These are phyloP conservation scores for Mortierella sp. DNA, from an alignment of 371 early-diverging fungal genomes.

Conservation along the genomic window DNA sequence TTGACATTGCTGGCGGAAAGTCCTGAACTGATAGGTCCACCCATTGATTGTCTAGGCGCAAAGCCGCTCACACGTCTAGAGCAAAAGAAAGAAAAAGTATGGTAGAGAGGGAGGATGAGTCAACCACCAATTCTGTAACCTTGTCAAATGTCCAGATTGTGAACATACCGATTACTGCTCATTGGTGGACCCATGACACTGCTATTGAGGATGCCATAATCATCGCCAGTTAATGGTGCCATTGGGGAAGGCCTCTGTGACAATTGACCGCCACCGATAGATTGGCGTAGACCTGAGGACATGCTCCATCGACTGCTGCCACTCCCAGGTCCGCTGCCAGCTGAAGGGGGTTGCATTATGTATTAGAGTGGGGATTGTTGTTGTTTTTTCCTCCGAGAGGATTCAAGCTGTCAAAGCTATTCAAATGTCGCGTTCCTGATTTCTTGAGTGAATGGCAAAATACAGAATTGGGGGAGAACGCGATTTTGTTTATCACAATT, in stretches of 20 bases:
- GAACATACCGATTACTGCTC: slow-evolving; percentile 20
- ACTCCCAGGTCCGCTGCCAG: slow-evolving; percentile 25
- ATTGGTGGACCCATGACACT: slow-evolving; percentile 49
- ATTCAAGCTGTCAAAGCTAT: not conserved
- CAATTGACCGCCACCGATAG: slow-evolving; percentile 26
- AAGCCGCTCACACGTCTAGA: slow-evolving; percentile 34
- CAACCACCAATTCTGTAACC: too few relatives aligned
- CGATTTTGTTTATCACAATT: not conserved
- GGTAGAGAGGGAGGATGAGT: not conserved
- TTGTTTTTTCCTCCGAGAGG: not conserved
- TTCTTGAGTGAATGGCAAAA: not conserved
- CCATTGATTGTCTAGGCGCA: slow-evolving; percentile 34
- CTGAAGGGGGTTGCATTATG: slow-evolving; percentile 23
- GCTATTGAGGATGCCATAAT: slow-evolving; percentile 26
- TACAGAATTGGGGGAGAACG: too few relatives aligned
- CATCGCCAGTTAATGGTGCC: slow-evolving; percentile 33
- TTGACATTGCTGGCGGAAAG: slow-evolving; percentile 22
- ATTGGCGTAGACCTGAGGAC: slow-evolving; percentile 37
- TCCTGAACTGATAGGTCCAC: slow-evolving; percentile 16
- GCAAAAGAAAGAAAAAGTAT: not conserved
- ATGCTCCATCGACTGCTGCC: slow-evolving; percentile 45
- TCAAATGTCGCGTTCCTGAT: not conserved
- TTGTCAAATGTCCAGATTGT: not conserved
- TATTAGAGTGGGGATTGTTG: slow-evolving; percentile 12
- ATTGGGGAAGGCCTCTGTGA: slow-evolving; percentile 50